Evolutionary conservation across 225 moss, liverwort and hornwort species (phyloP), one percentile per base, ranked within the genome.

Genomic region (Takakia lepidozioides): DNA sequence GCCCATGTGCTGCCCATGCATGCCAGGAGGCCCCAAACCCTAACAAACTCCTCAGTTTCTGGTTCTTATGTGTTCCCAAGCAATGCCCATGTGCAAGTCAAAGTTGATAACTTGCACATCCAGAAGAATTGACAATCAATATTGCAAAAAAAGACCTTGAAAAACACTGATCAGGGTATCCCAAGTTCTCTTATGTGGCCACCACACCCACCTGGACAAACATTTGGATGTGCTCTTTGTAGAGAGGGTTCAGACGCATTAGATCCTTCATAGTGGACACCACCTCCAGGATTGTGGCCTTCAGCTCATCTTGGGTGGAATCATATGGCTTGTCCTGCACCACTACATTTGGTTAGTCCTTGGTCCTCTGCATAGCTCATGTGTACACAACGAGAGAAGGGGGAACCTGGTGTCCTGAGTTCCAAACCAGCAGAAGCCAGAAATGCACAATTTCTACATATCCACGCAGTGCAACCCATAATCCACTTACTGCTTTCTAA

Each of bases 191-290:
- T n/a, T n/a, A n/a, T n/a, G n/a, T n/a, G n/a, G n/a, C n/a, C n/a
- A n/a, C n/a, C n/a, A n/a, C n/a, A 45, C 62, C 39, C 43, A 92
- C 91, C 87, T 92, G 91, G 41, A 92, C 81, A 63, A 92, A 92
- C 68, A 92, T 72, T 54, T 92, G 91, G 55, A 92, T 92, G 52
- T 92, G 91, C 66, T 92, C 91, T 60, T 92, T 92, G 55, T 92
- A 92, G 6, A 92, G 64, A 38, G 87, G 91, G 43, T 92, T 92
- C 42, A 92, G 78, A 27, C 87, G 87, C 78, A 92, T 92, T 19
- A 92, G 86, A 39, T 92, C 86, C 58, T 92, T 92, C 91, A 92
- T 92, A 46, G 91, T 92, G 46, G 84, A 81, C 27, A 92, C 91
- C 46, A 92, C 91, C 66, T 92, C 91, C 75, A 92, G 63, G 30